A percentile compares a stretch with the other conserved stretches of the same genome.
Conservation (phyloP, 805 yeast genomes). For the Clavispora phyllophila region DNA sequence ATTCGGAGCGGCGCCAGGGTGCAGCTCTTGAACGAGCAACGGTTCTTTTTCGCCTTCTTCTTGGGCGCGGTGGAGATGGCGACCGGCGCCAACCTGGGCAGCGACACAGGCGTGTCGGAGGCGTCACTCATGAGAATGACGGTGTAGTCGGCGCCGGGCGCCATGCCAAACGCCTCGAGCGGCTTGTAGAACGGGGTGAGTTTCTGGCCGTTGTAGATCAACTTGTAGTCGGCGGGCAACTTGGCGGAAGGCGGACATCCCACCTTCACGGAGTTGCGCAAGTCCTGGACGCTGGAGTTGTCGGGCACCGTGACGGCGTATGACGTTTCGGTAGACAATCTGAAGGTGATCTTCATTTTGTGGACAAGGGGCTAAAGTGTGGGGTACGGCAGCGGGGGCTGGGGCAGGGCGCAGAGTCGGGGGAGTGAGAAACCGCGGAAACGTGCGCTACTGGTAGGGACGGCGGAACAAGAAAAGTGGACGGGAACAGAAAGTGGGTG, state of each 20-base stretch:
- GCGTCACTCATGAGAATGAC: constrained; percentile 26
- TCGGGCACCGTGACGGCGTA: constrained; percentile 47
- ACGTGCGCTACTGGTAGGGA: not conserved
- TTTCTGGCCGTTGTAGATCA: constrained; percentile 36
- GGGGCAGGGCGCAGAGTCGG: not conserved
- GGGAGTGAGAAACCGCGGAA: not conserved
- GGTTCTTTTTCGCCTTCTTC: constrained; percentile 35
- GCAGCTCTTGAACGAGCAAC: constrained; percentile 55
- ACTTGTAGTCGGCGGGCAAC: constrained; percentile 35
- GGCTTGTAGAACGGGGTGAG: constrained; percentile 24
- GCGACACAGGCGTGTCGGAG: constrained; percentile 19
- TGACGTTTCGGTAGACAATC: constrained; percentile 41
- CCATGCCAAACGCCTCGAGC: constrained; percentile 18
- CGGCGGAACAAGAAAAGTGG: not conserved
- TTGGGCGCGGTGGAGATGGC: constrained; percentile 12
- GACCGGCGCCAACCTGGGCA: constrained; percentile 16
- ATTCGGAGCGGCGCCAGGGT: constrained; percentile 56
- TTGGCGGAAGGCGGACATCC: constrained; percentile 26
- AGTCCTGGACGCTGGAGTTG: constrained; percentile 48
- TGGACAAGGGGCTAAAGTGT: not conserved
- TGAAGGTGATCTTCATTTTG: constrained; percentile 47
- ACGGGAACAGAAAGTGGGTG: not conserved
- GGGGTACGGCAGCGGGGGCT: not conserved
- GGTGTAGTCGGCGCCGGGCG: constrained; percentile 13
- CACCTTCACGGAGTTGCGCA: constrained; percentile 42